phyloP scores from a whole-genome alignment of 495 filamentous ascomycete genomes.

The Chaetomium fimeti region DNA sequence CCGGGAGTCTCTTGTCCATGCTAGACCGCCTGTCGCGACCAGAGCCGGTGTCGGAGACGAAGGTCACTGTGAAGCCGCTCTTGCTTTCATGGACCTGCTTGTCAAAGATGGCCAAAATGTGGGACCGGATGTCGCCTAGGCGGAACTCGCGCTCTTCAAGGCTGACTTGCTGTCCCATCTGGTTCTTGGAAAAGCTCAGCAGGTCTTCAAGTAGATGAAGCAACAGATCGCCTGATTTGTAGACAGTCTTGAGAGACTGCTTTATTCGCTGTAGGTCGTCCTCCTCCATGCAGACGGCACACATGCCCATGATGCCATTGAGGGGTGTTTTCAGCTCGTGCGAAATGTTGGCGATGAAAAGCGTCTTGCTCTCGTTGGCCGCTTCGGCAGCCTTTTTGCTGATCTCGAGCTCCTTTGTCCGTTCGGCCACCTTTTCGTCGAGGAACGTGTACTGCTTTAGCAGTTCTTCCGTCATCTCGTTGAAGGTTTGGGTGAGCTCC shows the following conservation, averaged over 20 bases:
- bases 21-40: slow-evolving; percentile 33
- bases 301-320: slow-evolving; percentile 93
- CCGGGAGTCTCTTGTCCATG: slow-evolving; percentile 43
- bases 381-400: slow-evolving; percentile 89
- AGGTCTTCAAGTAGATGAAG: slow-evolving; percentile 87
- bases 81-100: slow-evolving; percentile 78
- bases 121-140: slow-evolving; percentile 72
- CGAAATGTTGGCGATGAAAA: slow-evolving; percentile 95
- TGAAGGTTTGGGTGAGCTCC: slow-evolving; percentile 82
- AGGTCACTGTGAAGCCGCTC: slow-evolving; percentile 70
- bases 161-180: slow-evolving; percentile 74
- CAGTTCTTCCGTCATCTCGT: slow-evolving; percentile 90
- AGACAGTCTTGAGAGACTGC: slow-evolving; percentile 77
- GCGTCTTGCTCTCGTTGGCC: slow-evolving; percentile 89
- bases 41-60: slow-evolving; percentile 51
- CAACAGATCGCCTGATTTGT: slow-evolving; percentile 85
- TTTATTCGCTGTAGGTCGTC: slow-evolving; percentile 73
- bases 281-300: slow-evolving; percentile 86
- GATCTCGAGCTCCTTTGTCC: slow-evolving; percentile 79
- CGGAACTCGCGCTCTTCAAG: slow-evolving; percentile 85
- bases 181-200: slow-evolving; percentile 89
- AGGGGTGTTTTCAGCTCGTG: slow-evolving; percentile 91
- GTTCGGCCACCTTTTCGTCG: slow-evolving; percentile 78
- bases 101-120: slow-evolving; percentile 80
- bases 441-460: slow-evolving; percentile 78